These are phyloP conservation scores for Syzygium grande DNA, from an alignment of 345 rosid genomes.

Conservation along the genomic window DNA sequence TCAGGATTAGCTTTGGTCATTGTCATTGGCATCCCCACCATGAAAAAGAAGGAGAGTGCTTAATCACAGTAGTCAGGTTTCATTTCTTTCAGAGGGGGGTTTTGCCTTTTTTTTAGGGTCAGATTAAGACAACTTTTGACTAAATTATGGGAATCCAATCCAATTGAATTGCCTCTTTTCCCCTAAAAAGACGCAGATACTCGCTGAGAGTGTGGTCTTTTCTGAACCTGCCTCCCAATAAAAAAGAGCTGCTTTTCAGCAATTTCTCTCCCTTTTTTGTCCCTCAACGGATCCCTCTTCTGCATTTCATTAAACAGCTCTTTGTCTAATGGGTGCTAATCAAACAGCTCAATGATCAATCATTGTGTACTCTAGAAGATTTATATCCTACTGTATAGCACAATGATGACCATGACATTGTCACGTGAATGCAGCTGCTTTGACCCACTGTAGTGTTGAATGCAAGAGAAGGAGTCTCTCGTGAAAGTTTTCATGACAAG, in stretches of 20 bases:
- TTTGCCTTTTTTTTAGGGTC: not conserved
- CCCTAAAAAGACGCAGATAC: conserved; percentile 1
- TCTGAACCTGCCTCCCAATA: not conserved
- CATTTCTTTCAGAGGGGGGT: not conserved
- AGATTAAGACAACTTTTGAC: conserved; percentile 6
- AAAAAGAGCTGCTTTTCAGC: not conserved
- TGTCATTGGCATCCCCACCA: not conserved
- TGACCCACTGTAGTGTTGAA: not conserved
- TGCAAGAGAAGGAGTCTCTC: not conserved
- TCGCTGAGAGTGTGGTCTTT: not conserved
- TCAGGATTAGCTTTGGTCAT: not conserved
- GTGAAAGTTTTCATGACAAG: not conserved
- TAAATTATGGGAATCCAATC: conserved; percentile 4
- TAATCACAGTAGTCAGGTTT: not conserved
- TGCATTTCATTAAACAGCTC: not conserved
- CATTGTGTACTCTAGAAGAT: not conserved
- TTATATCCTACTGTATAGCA: not conserved
- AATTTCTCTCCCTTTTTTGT: not conserved
- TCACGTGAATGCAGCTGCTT: not conserved
- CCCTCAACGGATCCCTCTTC: not conserved
- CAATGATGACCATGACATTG: not conserved
- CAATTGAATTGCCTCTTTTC: not conserved
- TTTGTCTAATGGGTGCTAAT: not conserved
- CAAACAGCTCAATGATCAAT: not conserved
- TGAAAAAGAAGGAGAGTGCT: not conserved